Evolutionary conservation across 768 basidiomycete genomes (phyloP).

Genomic region (Xerocomellus chrysenteron): DNA sequence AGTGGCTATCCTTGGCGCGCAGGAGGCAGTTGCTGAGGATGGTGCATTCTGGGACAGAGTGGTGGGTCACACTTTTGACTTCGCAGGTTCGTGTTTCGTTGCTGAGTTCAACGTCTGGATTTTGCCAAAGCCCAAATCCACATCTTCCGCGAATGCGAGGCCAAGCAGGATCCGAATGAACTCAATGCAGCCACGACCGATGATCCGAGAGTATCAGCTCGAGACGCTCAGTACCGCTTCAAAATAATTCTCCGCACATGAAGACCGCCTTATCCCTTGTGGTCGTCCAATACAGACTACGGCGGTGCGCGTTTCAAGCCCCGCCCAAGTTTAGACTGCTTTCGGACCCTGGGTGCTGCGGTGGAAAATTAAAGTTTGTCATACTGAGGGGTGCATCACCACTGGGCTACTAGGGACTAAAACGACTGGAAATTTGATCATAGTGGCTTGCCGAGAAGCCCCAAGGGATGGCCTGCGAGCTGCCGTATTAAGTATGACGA

Average conservation of each 20-base stretch:
- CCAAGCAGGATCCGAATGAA: conserved; percentile 12
- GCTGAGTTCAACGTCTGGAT: background rate
- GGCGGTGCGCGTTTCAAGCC: conserved; percentile 3
- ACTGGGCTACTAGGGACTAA: no score
- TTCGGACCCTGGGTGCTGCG: no score
- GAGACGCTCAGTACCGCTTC: conserved; percentile 10
- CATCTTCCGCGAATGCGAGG: background rate
- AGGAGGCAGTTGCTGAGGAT: background rate
- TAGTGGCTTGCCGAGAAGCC: no score
- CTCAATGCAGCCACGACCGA: conserved; percentile 2
- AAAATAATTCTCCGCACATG: conserved; percentile 5
- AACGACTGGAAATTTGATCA: no score
- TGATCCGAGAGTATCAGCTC: background rate
- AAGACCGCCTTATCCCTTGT: background rate
- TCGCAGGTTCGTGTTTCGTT: background rate
- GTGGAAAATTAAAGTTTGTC: no score
- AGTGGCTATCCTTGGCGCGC: background rate
- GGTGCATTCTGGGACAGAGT: background rate
- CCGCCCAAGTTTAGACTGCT: background rate
- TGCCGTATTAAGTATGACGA: no score
- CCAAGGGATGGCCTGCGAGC: no score
- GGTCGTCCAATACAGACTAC: background rate
- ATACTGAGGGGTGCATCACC: no score
- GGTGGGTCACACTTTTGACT: background rate
- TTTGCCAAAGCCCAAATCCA: conserved; percentile 2